Base-by-base conservation (phyloP, 257 asterid genomes). In the Leonotis leonurus region DNA sequence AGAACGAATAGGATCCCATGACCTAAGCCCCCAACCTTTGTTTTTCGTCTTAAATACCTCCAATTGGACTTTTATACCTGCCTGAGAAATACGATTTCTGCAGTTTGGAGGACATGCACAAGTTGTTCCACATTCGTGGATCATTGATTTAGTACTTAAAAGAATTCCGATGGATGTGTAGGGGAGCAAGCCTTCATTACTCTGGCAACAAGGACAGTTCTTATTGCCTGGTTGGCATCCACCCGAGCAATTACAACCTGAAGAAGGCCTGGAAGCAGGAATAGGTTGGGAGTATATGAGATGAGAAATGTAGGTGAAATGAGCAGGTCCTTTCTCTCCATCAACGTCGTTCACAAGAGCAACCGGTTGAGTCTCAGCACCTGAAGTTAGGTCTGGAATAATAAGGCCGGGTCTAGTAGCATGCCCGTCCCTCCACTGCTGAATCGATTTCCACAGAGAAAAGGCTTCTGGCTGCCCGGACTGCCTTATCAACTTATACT, bases 21-120 rank as follows among this genome's bases (percentile, higher is more conserved):
- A 92, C 77, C 97, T 87, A 22, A 92, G 99, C 43, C 97, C 99
- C 99, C 99, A 92, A 6, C 97, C 99, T 68, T 81, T 65, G 56
- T 82, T 79, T 77, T 73, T 80, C 33, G 97, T 92, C 80, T 79
- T 92, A 39, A 92, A 92, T 56, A 92, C 94, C 80, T 92, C 99
- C 3, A 92, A 52, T 50, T 82, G 85, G 60, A 69, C 56, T 72
- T 83, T 92, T 24, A 81, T 33, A 13, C 97, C 96, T 3, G 81
- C 77, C 73, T 92, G 99, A 46, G 96, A 71, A 51, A 76, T 60
- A 26, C 99, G 86, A 60, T 74, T 87, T 39, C 96, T 75, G 77
- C 99, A 92, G 59, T 67, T 80, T 22, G 84, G 72, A 63, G 97
- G 94, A 60, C 95, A 85, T 12, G 82, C 44, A 59, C 99, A 92